A percentile compares a stretch with the other conserved stretches of the same genome.
These are phyloP conservation scores for Coemansia sp. DNA, from an alignment of 192 early-diverging fungal species.

Conservation along the genomic window DNA sequence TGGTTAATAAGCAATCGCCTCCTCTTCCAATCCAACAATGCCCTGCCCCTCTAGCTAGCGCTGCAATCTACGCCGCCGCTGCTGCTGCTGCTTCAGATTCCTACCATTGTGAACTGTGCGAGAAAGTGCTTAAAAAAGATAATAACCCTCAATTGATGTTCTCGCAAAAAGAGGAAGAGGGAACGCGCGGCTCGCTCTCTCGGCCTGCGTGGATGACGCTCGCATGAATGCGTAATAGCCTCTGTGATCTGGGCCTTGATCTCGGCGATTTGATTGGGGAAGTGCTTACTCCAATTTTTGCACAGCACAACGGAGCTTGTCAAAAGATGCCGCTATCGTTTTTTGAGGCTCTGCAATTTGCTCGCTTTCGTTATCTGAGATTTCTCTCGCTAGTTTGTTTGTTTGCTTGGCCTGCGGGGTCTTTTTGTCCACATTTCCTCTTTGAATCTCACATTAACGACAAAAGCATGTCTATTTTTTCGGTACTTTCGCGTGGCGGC, in stretches of 20 bases:
- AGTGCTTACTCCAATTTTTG: neutral
- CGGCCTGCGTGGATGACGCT: neutral
- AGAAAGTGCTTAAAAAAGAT: neutral
- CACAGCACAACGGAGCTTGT: neutral
- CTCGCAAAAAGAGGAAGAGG: neutral
- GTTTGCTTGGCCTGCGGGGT: neutral
- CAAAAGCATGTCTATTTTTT: constrained; percentile 47
- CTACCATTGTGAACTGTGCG: neutral
- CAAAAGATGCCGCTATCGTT: neutral
- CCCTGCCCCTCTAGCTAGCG: neutral
- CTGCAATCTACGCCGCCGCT: neutral
- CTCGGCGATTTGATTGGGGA: neutral
- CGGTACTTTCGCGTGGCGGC: constrained; percentile 40
- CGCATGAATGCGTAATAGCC: neutral
- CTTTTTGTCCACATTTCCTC: neutral
- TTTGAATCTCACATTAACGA: neutral
- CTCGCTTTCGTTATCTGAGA: neutral
- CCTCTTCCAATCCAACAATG: too few species aligned
- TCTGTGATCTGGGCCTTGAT: neutral
- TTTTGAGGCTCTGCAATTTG: neutral
- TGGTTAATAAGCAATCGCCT: too few species aligned
- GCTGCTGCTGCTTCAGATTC: neutral
- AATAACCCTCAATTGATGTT: neutral
- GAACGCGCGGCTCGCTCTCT: neutral
- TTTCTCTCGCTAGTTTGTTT: neutral